Base-by-base conservation (phyloP, 2,329 filamentous ascomycete species). In the Ascochyta viciae-villosae region DNA sequence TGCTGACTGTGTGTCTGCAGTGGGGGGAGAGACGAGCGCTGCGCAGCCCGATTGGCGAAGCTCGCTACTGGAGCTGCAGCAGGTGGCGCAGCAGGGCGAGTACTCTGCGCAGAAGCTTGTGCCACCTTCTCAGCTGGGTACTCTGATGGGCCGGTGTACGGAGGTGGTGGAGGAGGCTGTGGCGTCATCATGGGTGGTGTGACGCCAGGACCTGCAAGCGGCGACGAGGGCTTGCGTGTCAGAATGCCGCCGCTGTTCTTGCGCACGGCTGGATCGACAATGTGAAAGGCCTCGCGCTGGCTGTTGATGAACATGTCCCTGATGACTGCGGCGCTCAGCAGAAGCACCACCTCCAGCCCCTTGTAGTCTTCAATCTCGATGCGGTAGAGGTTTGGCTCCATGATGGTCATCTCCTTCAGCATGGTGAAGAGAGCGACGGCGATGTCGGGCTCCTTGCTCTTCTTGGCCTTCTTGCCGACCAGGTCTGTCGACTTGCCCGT, bases 321-420 rank as follows among this genome's bases (percentile, higher is more conserved):
- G 54, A 89, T 87, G 12, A 85, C 83, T 2, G 85, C 79, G 0
- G 84, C 85, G 15, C 83, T 79, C 0, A 89, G 77, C 26, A 88
- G 70, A 22, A 98, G 77, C 1, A 93, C 88, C 1, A 98, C 85
- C 73, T 99, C 95, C 4, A 98, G 80, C 0, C 95, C 95, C 75
- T 97, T 98, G 54, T 89, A 87, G 76, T 99, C 95, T 74, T 99
- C 92, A 59, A 98, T 87, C 39, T 98, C 93, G 10, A 98, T 89
- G 6, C 95, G 84, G 58, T 89, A 88, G 70, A 98, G 82, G 72
- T 98, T 98, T 5, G 94, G 91, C 76, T 99, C 91, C 79, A 98
- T 97, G 38, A 99, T 83, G 2, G 93, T 96, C 55, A 98, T 77
- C 65, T 93, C 90, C 64, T 86, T 88, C 24, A 88, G 81, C 16